Conservation (phyloP, 2,329 filamentous ascomycete species). For the Fusarium transvaalense region DNA sequence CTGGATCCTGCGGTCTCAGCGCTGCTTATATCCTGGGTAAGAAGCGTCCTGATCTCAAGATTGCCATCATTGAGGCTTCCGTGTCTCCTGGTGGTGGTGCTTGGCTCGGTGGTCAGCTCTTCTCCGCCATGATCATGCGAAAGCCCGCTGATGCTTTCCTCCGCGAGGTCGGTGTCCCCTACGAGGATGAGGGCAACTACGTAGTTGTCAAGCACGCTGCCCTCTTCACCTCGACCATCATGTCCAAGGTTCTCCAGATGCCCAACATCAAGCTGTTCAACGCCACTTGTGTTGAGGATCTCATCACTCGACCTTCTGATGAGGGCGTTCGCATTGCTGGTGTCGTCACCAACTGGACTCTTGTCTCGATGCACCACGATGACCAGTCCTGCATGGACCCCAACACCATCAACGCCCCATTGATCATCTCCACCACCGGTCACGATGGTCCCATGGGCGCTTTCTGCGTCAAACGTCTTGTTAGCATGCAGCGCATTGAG, state of each 20-base stretch:
- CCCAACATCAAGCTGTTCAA: slow-evolving; percentile 98
- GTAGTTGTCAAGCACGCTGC: slow-evolving; percentile 96
- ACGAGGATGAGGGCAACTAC: slow-evolving; percentile 88
- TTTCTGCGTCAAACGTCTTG: slow-evolving; percentile 90
- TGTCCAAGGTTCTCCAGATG: slow-evolving; percentile 85
- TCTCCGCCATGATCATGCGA: slow-evolving; percentile 95
- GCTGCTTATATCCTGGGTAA: slow-evolving; percentile 87
- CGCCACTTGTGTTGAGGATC: slow-evolving; percentile 89
- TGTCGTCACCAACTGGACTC: slow-evolving; percentile 96
- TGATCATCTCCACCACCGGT: slow-evolving; percentile 90
- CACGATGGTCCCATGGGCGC: slow-evolving; percentile 93
- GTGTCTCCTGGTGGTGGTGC: slow-evolving; percentile 90
- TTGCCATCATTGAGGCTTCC: slow-evolving; percentile 89
- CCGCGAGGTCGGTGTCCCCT: slow-evolving; percentile 82
- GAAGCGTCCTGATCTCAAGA: slow-evolving; percentile 88
- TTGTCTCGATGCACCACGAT: slow-evolving; percentile 88
- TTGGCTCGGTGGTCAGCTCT: slow-evolving; percentile 94
- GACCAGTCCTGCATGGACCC: slow-evolving; percentile 97
- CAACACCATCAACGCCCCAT: slow-evolving; percentile 93
- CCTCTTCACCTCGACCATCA: slow-evolving; percentile 88
- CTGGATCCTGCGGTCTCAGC: slow-evolving; percentile 87
- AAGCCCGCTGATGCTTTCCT: slow-evolving; percentile 91
- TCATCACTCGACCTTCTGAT: slow-evolving; percentile 80
- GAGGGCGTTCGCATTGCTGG: slow-evolving; percentile 79
- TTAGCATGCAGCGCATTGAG: slow-evolving; percentile 86